Evolutionary conservation across 345 rosid species (phyloP).

Genomic region (Syzygium aqueum): DNA sequence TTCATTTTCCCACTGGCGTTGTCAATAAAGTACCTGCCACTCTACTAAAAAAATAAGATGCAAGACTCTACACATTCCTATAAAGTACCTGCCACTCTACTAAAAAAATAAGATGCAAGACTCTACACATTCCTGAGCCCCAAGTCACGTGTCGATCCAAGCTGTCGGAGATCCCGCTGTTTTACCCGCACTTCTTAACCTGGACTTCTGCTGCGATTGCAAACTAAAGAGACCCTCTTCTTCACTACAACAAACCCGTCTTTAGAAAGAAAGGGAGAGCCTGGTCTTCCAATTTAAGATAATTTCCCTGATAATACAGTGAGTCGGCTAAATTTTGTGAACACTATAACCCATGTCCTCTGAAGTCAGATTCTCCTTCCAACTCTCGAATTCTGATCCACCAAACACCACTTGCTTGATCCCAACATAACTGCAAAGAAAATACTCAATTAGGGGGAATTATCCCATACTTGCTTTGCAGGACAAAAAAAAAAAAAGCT

Average conservation of each 20-base stretch:
- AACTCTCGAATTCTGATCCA: constrained; percentile 68
- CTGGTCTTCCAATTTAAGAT: background rate
- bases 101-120: background rate
- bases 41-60: background rate
- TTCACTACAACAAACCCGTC: background rate
- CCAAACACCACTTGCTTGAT: constrained; percentile 85
- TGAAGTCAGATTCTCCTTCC: constrained; percentile 66
- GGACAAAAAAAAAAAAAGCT: background rate
- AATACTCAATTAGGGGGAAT: background rate
- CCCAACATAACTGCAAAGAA: constrained; percentile 53
- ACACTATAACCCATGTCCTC: constrained; percentile 68
- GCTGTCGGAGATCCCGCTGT: background rate
- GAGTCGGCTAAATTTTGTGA: constrained; percentile 46
- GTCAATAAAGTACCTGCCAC: background rate
- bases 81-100: background rate
- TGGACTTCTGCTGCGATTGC: background rate
- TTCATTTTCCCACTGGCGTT: background rate
- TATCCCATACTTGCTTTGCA: background rate
- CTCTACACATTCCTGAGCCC: background rate
- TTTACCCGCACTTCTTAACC: background rate
- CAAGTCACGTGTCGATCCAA: background rate
- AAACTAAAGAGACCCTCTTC: background rate
- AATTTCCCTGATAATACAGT: background rate
- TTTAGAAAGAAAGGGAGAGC: background rate
- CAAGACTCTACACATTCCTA: background rate